Conservation (phyloP, 1,139 yeast species). For the Scheffersomyces segobiensis region DNA sequence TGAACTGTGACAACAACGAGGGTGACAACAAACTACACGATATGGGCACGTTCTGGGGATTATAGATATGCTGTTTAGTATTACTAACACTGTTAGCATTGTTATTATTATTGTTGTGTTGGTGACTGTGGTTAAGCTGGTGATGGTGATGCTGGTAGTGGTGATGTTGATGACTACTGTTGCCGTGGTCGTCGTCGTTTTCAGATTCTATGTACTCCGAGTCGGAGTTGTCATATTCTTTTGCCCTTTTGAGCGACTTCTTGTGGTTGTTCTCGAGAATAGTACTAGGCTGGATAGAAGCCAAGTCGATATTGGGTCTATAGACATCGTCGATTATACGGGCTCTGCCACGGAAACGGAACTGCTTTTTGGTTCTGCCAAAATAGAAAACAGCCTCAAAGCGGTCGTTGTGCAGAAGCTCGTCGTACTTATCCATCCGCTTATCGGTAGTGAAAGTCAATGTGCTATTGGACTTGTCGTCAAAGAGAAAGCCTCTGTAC, state of each 20-base stretch:
- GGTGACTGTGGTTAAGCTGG: background rate
- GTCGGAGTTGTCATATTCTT: constrained; percentile 8
- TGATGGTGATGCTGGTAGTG: background rate
- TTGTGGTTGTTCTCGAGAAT: constrained; percentile 12
- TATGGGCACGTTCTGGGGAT: constrained; percentile 11
- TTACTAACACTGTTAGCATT: background rate
- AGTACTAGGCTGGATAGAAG: constrained; percentile 24
- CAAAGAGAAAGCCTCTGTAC: constrained; percentile 72
- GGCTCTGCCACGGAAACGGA: constrained; percentile 70
- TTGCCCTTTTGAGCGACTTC: background rate
- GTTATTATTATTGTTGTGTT: too few species aligned
- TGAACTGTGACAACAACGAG: constrained; percentile 11
- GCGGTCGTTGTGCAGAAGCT: constrained; percentile 49
- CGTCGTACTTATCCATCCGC: constrained; percentile 63
- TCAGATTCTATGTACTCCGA: constrained; percentile 9
- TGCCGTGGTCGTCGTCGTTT: constrained; percentile 3
- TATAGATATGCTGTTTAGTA: background rate
- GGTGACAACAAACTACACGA: constrained; percentile 30
- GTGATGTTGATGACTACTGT: background rate
- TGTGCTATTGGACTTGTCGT: constrained; percentile 66
- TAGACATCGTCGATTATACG: constrained; percentile 40
- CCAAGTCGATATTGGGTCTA: constrained; percentile 35
- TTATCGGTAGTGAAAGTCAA: constrained; percentile 72
- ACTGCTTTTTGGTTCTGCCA: constrained; percentile 60
- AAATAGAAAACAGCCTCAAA: constrained; percentile 82